These are phyloP conservation scores for Ceratonia siliqua DNA, from an alignment of 306 rosid species.

Conservation along the genomic window DNA sequence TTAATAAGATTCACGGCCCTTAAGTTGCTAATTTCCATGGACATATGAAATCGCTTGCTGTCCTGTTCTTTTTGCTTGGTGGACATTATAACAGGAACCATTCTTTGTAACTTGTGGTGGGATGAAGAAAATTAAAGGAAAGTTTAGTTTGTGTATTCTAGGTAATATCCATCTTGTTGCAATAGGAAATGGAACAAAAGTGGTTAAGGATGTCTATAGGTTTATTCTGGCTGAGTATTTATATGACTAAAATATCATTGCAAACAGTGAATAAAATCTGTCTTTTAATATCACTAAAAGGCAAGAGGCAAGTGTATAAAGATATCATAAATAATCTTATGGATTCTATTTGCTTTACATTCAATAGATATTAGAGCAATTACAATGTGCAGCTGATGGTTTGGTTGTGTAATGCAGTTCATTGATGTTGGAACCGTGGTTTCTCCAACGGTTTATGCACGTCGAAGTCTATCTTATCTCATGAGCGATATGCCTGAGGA, in stretches of 20 bases:
- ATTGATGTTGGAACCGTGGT: conserved; percentile 84
- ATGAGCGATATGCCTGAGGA: conserved; percentile 73
- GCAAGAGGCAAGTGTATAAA: background rate
- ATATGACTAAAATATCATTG: background rate
- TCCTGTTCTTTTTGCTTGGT: conserved; percentile 6
- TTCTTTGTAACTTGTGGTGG: too few relatives aligned
- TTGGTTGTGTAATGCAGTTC: conserved; percentile 61
- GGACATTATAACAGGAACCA: background rate
- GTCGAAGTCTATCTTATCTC: conserved; percentile 83
- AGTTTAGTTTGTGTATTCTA: too few relatives aligned
- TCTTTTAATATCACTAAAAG: background rate
- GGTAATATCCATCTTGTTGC: background rate
- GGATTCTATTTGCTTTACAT: too few relatives aligned
- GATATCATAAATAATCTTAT: background rate
- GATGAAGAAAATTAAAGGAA: too few relatives aligned
- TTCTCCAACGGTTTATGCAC: conserved; percentile 90
- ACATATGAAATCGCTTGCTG: conserved; percentile 7
- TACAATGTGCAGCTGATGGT: conserved; percentile 35
- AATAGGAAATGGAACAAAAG: background rate
- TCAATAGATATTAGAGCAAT: conserved; percentile 6
- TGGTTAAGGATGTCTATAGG: background rate
- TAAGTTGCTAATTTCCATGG: conserved; percentile 6
- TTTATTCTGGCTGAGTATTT: background rate
- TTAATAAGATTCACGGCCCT: conserved; percentile 36
- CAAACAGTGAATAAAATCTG: background rate